Conservation (phyloP, 495 filamentous ascomycete genomes). For the Daldinia decipiens region DNA sequence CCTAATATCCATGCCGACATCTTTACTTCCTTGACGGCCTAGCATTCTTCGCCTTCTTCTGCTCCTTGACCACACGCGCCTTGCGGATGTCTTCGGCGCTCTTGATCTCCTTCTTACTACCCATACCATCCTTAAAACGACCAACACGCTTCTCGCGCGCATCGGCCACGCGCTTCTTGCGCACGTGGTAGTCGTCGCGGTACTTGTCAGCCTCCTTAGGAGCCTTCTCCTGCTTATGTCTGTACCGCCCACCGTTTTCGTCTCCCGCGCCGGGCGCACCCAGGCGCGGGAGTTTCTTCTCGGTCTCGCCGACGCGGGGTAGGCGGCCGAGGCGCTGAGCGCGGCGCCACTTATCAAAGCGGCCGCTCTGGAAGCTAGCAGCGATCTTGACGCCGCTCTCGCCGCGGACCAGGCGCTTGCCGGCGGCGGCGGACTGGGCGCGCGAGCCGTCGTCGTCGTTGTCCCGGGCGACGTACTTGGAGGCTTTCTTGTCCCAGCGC, state of each 20-base stretch:
- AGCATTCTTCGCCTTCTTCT: constrained; percentile 86
- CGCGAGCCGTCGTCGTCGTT: constrained; percentile 96
- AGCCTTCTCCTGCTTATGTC: constrained; percentile 83
- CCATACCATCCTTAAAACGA: constrained; percentile 71
- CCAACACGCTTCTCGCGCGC: constrained; percentile 85
- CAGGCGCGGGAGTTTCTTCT: constrained; percentile 55
- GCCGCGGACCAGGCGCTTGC: constrained; percentile 83
- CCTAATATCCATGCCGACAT: background rate
- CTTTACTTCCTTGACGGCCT: constrained; percentile 73
- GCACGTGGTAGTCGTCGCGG: constrained; percentile 85
- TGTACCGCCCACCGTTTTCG: constrained; percentile 64
- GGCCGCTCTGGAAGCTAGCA: constrained; percentile 88
- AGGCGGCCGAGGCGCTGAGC: constrained; percentile 80
- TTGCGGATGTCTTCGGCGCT: constrained; percentile 86
- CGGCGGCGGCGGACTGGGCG: constrained; percentile 69
- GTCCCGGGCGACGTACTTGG: constrained; percentile 88
- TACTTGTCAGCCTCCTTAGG: constrained; percentile 93
- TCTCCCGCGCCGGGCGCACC: constrained; percentile 59
- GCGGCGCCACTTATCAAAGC: constrained; percentile 91
- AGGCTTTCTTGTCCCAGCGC: constrained; percentile 97
- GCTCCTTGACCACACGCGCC: constrained; percentile 77
- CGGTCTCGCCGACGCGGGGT: constrained; percentile 83
- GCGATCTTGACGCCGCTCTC: constrained; percentile 97
- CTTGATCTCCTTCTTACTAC: constrained; percentile 79
- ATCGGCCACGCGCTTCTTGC: constrained; percentile 88